phyloP scores from a whole-genome alignment of 495 filamentous ascomycete species.

The Hypoxylon lenormandii region DNA sequence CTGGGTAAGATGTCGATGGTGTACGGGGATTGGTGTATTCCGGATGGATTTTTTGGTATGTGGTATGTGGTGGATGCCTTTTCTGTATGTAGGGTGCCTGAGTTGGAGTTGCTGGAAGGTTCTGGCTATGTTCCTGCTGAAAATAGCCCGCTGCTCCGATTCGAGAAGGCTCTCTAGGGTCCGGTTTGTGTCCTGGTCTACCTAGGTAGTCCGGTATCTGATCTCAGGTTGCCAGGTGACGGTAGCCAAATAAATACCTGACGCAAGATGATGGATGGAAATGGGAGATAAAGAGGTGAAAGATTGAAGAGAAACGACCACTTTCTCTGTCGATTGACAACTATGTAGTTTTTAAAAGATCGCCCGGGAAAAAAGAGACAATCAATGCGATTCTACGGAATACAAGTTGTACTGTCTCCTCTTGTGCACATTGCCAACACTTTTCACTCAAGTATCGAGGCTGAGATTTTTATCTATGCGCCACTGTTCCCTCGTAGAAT shows the following conservation, averaged over 20 bases:
- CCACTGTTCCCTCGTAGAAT: slow-evolving; percentile 51
- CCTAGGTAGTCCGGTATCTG: not conserved
- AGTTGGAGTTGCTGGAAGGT: slow-evolving; percentile 45
- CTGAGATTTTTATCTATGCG: slow-evolving; percentile 47
- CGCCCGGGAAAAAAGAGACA: not conserved
- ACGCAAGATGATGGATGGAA: too few species aligned
- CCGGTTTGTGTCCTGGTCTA: not conserved
- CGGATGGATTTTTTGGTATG: not conserved
- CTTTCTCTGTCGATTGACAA: slow-evolving; percentile 19
- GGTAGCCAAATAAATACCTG: too few species aligned
- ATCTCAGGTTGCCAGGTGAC: not conserved
- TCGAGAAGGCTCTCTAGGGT: slow-evolving; percentile 40
- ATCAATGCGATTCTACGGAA: slow-evolving; percentile 21
- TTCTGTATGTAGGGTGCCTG: slow-evolving; percentile 26
- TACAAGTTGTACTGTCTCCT: slow-evolving; percentile 11
- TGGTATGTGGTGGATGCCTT: slow-evolving; percentile 27
- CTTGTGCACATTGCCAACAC: slow-evolving; percentile 8
- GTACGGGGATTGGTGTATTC: not conserved
- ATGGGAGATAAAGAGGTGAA: slow-evolving; percentile 1
- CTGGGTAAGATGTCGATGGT: not conserved
- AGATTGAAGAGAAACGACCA: not conserved
- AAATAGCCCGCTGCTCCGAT: slow-evolving; percentile 38
- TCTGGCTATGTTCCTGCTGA: slow-evolving; percentile 46
- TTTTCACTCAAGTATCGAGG: slow-evolving; percentile 29
- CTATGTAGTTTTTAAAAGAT: slow-evolving; percentile 1